Conservation (phyloP, 495 filamentous ascomycete species). For the Penicillium samsonianum region DNA sequence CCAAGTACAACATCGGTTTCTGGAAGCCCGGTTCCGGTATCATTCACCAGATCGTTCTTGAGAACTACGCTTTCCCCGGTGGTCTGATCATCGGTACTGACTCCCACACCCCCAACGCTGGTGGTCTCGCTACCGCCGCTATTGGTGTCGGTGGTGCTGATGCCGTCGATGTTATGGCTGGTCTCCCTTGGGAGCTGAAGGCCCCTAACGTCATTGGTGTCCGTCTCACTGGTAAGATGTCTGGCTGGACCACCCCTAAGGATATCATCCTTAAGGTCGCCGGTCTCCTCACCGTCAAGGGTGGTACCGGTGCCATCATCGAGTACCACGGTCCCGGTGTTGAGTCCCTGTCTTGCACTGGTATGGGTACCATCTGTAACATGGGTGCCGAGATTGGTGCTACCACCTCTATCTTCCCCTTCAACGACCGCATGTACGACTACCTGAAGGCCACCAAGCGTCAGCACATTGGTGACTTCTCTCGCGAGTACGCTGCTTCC, state of each 20-base stretch:
- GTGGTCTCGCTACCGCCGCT: slow-evolving; percentile 93
- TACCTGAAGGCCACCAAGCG: slow-evolving; percentile 95
- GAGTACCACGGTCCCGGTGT: slow-evolving; percentile 93
- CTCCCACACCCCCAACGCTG: slow-evolving; percentile 97
- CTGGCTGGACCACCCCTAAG: slow-evolving; percentile 94
- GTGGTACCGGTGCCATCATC: slow-evolving; percentile 94
- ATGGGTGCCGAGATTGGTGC: slow-evolving; percentile 95
- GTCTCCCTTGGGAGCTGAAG: slow-evolving; percentile 97
- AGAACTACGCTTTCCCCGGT: slow-evolving; percentile 99
- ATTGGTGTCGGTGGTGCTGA: slow-evolving; percentile 99
- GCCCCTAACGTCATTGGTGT: slow-evolving; percentile 97
- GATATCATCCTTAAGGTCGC: slow-evolving; percentile 99
- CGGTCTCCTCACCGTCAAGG: slow-evolving; percentile 96
- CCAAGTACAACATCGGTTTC: slow-evolving; percentile 99
- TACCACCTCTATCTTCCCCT: slow-evolving; percentile 97
- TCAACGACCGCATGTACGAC: slow-evolving; percentile 96
- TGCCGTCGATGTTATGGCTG: slow-evolving; percentile 98
- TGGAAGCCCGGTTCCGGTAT: slow-evolving; percentile 99
- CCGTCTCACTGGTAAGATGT: slow-evolving; percentile 84
- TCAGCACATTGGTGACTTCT: slow-evolving; percentile 83
- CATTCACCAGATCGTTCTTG: slow-evolving; percentile 97
- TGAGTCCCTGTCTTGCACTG: slow-evolving; percentile 65
- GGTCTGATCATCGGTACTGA: slow-evolving; percentile 98
- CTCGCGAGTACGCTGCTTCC: slow-evolving; percentile 79
- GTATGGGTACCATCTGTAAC: slow-evolving; percentile 73